Conservation (phyloP, 2,329 filamentous ascomycete genomes). For the Cercospora janseana region DNA sequence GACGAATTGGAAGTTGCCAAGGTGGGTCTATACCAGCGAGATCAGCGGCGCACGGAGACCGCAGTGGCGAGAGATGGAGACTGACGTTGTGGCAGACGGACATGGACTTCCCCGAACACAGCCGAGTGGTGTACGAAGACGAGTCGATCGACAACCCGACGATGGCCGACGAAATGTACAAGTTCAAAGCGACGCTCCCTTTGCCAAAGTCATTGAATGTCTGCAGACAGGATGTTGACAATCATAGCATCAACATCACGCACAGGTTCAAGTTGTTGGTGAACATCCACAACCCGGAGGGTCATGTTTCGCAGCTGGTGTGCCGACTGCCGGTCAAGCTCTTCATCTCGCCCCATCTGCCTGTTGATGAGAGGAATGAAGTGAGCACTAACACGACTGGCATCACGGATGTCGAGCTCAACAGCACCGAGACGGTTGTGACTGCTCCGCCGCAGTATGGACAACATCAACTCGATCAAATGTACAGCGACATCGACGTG, state of each 20-base stretch:
- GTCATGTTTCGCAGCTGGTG: slow-evolving; percentile 87
- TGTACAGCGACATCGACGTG: slow-evolving; percentile 84
- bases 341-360: slow-evolving; percentile 92
- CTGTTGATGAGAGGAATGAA: slow-evolving; percentile 82
- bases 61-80: no score
- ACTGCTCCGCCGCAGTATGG: slow-evolving; percentile 91
- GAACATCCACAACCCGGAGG: slow-evolving; percentile 89
- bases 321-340: slow-evolving; percentile 88
- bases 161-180: slow-evolving; percentile 56
- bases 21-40: neutral
- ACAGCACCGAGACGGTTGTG: slow-evolving; percentile 55
- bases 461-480: slow-evolving; percentile 80
- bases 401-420: slow-evolving; percentile 44
- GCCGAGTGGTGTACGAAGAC: slow-evolving; percentile 38
- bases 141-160: slow-evolving; percentile 41
- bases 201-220: slow-evolving; percentile 77
- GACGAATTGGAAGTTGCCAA: slow-evolving; percentile 42
- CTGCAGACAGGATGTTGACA: slow-evolving; percentile 87
- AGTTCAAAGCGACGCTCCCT: slow-evolving; percentile 59
- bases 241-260: slow-evolving; percentile 82
- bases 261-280: slow-evolving; percentile 92
- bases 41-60: neutral
- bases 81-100: slow-evolving; percentile 21
- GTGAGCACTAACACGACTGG: slow-evolving; percentile 54
- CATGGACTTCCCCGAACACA: slow-evolving; percentile 41